phyloP scores from a whole-genome alignment of 2,329 filamentous ascomycete genomes.

The Pezicula carpinea region DNA sequence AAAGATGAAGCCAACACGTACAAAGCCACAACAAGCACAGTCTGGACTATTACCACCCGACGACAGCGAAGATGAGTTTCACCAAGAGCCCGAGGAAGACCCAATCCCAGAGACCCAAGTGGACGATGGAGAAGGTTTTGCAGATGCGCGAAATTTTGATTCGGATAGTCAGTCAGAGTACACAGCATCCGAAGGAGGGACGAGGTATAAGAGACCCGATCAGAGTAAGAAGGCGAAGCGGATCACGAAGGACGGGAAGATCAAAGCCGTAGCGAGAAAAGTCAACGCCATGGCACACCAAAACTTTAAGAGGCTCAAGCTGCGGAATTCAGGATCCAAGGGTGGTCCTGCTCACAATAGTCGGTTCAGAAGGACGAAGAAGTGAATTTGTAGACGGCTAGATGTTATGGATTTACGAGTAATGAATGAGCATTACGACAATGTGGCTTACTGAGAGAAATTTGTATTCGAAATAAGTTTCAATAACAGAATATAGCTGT shows the following conservation, averaged over 20 bases:
- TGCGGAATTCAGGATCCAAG: conserved; percentile 58
- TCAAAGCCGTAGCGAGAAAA: conserved; percentile 52
- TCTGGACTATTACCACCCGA: conserved; percentile 25
- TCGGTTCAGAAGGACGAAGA: conserved; percentile 50
- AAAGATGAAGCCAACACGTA: conserved; percentile 55
- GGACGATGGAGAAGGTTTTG: conserved; percentile 8
- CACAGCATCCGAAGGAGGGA: conserved; percentile 30
- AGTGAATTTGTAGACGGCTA: background rate
- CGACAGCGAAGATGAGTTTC: conserved; percentile 29
- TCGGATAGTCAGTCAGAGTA: conserved; percentile 27
- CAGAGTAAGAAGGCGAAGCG: conserved; percentile 23
- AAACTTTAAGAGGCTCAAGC: conserved; percentile 63
- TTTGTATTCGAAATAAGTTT: too few relatives aligned
- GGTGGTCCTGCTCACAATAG: conserved; percentile 54
- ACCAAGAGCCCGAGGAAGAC: conserved; percentile 16
- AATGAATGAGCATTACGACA: background rate
- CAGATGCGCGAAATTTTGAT: conserved; percentile 26
- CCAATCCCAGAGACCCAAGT: conserved; percentile 21
- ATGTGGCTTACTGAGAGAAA: too few relatives aligned
- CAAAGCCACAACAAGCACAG: conserved; percentile 39
- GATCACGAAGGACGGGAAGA: conserved; percentile 30
- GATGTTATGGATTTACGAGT: background rate
- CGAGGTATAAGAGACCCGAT: conserved; percentile 26
- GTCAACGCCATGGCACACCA: conserved; percentile 60
- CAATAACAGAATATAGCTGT: too few relatives aligned